These are phyloP conservation scores for Penicillium mononematosum DNA, from an alignment of 495 filamentous ascomycete genomes.

Conservation along the genomic window DNA sequence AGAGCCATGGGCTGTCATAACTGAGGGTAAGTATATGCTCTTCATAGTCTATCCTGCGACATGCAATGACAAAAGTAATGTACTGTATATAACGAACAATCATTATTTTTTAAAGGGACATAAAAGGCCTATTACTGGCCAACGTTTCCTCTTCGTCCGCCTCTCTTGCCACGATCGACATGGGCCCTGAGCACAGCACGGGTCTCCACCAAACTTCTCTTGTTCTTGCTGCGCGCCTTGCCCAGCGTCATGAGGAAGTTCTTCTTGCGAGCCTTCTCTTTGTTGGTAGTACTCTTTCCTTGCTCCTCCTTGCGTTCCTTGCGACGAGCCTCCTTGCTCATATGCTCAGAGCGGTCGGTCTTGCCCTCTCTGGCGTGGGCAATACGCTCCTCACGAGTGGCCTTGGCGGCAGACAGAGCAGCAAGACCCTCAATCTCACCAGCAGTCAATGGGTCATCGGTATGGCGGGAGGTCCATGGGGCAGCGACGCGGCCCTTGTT, in stretches of 20 bases:
- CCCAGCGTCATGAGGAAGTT: slow-evolving; percentile 97
- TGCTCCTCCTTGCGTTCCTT: slow-evolving; percentile 81
- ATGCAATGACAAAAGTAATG: neutral
- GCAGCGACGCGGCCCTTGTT: slow-evolving; percentile 42
- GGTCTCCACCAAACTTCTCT: slow-evolving; percentile 84
- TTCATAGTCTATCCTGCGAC: slow-evolving; percentile 1
- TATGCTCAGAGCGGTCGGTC: slow-evolving; percentile 61
- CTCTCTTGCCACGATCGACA: slow-evolving; percentile 76
- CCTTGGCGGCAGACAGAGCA: slow-evolving; percentile 66
- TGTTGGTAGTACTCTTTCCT: slow-evolving; percentile 95
- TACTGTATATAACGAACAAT: slow-evolving; percentile 10
- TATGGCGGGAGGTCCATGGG: slow-evolving; percentile 55
- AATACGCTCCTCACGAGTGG: slow-evolving; percentile 77
- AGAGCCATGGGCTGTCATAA: neutral
- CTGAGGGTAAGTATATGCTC: neutral
- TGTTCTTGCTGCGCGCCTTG: slow-evolving; percentile 89
- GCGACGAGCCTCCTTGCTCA: slow-evolving; percentile 73
- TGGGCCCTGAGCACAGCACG: slow-evolving; percentile 76
- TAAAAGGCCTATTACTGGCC: slow-evolving; percentile 21
- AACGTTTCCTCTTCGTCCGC: slow-evolving; percentile 75
- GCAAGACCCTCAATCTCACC: slow-evolving; percentile 76
- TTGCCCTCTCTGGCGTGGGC: slow-evolving; percentile 75
- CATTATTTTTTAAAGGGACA: slow-evolving; percentile 6
- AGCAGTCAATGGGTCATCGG: slow-evolving; percentile 81
- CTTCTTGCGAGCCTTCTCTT: slow-evolving; percentile 94